A percentile compares a stretch with the other conserved stretches of the same genome.
These are phyloP conservation scores for Diddensiella caesifluorescens DNA, from an alignment of 805 yeast species.

Conservation along the genomic window DNA sequence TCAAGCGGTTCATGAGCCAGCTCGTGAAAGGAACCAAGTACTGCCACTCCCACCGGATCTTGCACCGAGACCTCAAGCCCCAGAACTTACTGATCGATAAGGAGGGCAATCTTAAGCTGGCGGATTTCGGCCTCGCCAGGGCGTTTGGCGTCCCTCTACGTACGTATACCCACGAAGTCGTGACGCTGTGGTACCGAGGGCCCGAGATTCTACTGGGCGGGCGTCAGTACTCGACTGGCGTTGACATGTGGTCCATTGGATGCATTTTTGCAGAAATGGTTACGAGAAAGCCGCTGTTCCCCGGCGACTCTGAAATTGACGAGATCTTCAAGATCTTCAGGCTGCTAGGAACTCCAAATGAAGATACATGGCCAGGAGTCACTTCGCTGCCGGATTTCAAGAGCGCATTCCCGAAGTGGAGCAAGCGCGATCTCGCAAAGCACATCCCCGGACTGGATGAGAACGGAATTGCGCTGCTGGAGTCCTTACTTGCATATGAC, in stretches of 20 bases:
- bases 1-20: conserved; percentile 89
- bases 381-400: conserved; percentile 86
- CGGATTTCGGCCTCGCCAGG: conserved; percentile 92
- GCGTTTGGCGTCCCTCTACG: conserved; percentile 97
- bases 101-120: conserved; percentile 87
- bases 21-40: conserved; percentile 84
- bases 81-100: conserved; percentile 92
- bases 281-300: conserved; percentile 88
- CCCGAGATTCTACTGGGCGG: conserved; percentile 96
- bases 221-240: conserved; percentile 95
- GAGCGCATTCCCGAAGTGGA: conserved; percentile 89
- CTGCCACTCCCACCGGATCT: conserved; percentile 89
- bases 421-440: conserved; percentile 59
- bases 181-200: conserved; percentile 94
- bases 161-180: conserved; percentile 97
- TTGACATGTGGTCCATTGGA: conserved; percentile 98
- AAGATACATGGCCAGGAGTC: conserved; percentile 92
- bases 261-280: conserved; percentile 98
- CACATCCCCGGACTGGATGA: conserved; percentile 74
- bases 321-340: conserved; percentile 92
- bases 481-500: conserved; percentile 74
- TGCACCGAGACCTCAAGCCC: conserved; percentile 95
- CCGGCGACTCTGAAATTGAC: conserved; percentile 97
- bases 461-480: conserved; percentile 79
- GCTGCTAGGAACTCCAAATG: conserved; percentile 89